phyloP scores from a whole-genome alignment of 2,329 filamentous ascomycete genomes.

The Epichloe glyceriae region DNA sequence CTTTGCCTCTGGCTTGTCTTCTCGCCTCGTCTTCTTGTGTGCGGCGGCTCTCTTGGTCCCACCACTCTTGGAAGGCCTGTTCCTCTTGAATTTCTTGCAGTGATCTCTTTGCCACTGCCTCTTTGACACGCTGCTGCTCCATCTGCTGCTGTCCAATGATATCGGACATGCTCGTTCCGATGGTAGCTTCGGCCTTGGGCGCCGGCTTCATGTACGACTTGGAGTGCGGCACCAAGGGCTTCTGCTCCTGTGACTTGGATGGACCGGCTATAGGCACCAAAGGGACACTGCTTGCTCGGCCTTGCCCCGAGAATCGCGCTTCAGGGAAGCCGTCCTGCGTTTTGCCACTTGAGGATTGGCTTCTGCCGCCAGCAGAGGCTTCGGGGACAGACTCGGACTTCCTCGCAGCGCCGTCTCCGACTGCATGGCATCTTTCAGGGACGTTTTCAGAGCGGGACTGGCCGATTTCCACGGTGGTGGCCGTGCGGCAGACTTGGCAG shows the following conservation, averaged over 20 bases:
- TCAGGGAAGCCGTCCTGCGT: constrained; percentile 44
- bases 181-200: constrained; percentile 46
- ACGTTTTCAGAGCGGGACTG: constrained; percentile 32
- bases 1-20: constrained; percentile 27
- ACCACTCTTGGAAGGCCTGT: constrained; percentile 94
- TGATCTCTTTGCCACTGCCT: constrained; percentile 76
- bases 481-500: constrained; percentile 23
- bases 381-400: constrained; percentile 20
- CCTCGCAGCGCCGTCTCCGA: constrained; percentile 15
- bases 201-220: constrained; percentile 45
- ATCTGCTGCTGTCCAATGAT: constrained; percentile 79
- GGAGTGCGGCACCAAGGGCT: constrained; percentile 43
- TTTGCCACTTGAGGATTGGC: constrained; percentile 25
- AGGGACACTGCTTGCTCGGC: constrained; percentile 24
- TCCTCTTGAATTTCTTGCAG: constrained; percentile 93
- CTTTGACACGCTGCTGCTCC: constrained; percentile 70
- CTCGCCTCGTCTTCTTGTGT: constrained; percentile 50
- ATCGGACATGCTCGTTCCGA: constrained; percentile 68
- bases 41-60: constrained; percentile 71
- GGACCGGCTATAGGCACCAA: constrained; percentile 14
- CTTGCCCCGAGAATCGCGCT: constrained; percentile 49
- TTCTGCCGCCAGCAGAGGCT: constrained; percentile 31
- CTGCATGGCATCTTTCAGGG: constrained; percentile 35
- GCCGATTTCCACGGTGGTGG: constrained; percentile 55
- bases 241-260: constrained; percentile 17